Evolutionary conservation across 768 basidiomycete genomes (phyloP).

Genomic region (Leccinum uliginosum): DNA sequence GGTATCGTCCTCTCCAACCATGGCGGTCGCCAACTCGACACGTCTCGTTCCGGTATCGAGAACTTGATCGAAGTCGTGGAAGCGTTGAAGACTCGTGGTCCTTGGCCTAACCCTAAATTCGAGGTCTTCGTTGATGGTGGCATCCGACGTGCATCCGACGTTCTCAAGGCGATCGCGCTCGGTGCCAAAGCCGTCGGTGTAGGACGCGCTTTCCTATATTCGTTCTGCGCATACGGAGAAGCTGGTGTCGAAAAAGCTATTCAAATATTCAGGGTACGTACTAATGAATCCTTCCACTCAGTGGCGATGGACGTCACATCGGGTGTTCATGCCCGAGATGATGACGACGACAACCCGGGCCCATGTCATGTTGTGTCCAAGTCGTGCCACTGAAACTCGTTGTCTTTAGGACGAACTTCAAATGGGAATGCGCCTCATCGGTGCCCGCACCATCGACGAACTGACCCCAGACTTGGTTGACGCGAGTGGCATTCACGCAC

Average conservation of each 20-base stretch:
- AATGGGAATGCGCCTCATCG: conserved; percentile 93
- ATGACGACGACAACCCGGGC: background rate
- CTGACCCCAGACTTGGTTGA: conserved; percentile 86
- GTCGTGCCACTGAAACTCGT: background rate
- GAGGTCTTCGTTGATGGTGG: conserved; percentile 92
- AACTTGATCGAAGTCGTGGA: conserved; percentile 4
- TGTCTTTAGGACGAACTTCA: conserved; percentile 78
- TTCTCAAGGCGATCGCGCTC: conserved; percentile 77
- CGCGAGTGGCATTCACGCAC: conserved; percentile 39
- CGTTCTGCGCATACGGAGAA: conserved; percentile 80
- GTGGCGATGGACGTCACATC: conserved; percentile 23
- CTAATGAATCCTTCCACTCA: conserved; percentile 28
- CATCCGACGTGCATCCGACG: conserved; percentile 81
- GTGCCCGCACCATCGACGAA: conserved; percentile 73
- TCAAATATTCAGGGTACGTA: conserved; percentile 62
- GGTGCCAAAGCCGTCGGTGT: conserved; percentile 80
- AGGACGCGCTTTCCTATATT: conserved; percentile 80
- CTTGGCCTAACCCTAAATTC: conserved; percentile 74
- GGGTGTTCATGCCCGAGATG: background rate
- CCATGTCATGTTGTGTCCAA: background rate
- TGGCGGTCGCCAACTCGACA: conserved; percentile 75
- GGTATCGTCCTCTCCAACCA: conserved; percentile 86
- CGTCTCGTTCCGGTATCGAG: conserved; percentile 84
- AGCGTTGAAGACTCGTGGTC: conserved; percentile 61
- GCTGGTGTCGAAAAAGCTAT: conserved; percentile 84